phyloP scores from a whole-genome alignment of 495 filamentous ascomycete genomes.

The Pyrenula aspistea region DNA sequence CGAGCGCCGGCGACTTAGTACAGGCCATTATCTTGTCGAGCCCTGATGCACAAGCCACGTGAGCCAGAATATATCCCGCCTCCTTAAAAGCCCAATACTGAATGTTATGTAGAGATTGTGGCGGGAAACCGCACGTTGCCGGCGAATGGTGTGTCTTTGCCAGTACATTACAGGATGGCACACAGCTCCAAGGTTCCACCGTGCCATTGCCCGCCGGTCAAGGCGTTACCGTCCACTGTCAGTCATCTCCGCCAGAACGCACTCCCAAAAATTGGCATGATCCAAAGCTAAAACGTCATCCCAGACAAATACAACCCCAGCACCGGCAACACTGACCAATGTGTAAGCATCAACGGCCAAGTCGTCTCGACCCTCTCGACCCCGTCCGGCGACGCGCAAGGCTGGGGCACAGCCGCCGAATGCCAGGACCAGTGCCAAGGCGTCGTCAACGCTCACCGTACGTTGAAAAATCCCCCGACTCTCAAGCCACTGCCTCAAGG shows the following conservation, averaged over 20 bases:
- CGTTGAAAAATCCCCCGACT: slow-evolving; percentile 5
- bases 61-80: background rate
- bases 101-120: slow-evolving; percentile 16
- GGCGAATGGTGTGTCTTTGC: slow-evolving; percentile 26
- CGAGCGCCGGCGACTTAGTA: slow-evolving; percentile 23
- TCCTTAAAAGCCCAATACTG: background rate
- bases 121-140: slow-evolving; percentile 6
- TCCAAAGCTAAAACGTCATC: background rate
- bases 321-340: slow-evolving; percentile 24
- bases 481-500: background rate
- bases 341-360: slow-evolving; percentile 21
- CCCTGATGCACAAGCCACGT: slow-evolving; percentile 13
- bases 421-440: slow-evolving; percentile 21
- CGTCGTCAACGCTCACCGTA: slow-evolving; percentile 18
- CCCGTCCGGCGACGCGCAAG: slow-evolving; percentile 20
- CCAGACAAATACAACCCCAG: slow-evolving; percentile 24
- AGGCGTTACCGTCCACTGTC: slow-evolving; percentile 15
- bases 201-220: slow-evolving; percentile 10
- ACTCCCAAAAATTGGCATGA: no score
- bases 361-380: slow-evolving; percentile 20
- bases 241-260: slow-evolving; percentile 1
- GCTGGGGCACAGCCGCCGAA: slow-evolving; percentile 28
- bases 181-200: slow-evolving; percentile 12
- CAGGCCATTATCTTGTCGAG: slow-evolving; percentile 25
- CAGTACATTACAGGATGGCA: slow-evolving; percentile 17